These are phyloP conservation scores for Starmerella vaccinii DNA, from an alignment of 805 yeast genomes.

Conservation along the genomic window DNA sequence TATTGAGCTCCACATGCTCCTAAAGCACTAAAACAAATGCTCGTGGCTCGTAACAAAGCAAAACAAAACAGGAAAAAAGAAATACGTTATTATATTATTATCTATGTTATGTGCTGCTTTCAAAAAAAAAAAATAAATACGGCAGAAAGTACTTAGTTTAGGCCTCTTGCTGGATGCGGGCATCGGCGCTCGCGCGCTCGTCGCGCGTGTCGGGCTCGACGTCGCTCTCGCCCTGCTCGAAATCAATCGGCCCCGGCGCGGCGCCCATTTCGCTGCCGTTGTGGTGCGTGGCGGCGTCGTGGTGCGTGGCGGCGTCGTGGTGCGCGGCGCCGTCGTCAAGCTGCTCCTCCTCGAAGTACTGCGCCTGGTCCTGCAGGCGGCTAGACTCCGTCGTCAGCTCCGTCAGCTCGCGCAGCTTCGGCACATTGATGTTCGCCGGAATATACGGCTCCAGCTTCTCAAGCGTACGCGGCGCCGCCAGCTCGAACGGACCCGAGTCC, in stretches of 20 bases:
- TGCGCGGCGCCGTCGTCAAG: background rate
- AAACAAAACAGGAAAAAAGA: too few relatives aligned
- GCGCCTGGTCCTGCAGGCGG: conserved; percentile 12
- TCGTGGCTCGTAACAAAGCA: too few relatives aligned
- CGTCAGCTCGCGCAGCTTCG: conserved; percentile 76
- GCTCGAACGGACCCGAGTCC: conserved; percentile 36
- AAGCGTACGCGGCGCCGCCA: conserved; percentile 49
- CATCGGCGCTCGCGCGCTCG: background rate
- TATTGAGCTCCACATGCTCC: too few relatives aligned
- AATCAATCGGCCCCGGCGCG: conserved; percentile 1
- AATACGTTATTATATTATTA: too few relatives aligned
- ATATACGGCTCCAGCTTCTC: conserved; percentile 62
- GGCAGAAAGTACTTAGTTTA: background rate
- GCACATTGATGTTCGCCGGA: conserved; percentile 88
- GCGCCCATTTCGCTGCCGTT: background rate
- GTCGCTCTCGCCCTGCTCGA: background rate
- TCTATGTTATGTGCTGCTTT: too few relatives aligned
- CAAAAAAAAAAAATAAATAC: background rate
- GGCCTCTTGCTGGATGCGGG: background rate
- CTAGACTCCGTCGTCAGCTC: conserved; percentile 44
- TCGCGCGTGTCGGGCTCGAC: background rate
- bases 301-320: background rate
- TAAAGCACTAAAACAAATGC: too few relatives aligned
- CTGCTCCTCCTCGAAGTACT: background rate
- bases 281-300: background rate